These are phyloP conservation scores for Schwanniomyces vanrijiae DNA, from an alignment of 805 yeast species.

Conservation along the genomic window DNA sequence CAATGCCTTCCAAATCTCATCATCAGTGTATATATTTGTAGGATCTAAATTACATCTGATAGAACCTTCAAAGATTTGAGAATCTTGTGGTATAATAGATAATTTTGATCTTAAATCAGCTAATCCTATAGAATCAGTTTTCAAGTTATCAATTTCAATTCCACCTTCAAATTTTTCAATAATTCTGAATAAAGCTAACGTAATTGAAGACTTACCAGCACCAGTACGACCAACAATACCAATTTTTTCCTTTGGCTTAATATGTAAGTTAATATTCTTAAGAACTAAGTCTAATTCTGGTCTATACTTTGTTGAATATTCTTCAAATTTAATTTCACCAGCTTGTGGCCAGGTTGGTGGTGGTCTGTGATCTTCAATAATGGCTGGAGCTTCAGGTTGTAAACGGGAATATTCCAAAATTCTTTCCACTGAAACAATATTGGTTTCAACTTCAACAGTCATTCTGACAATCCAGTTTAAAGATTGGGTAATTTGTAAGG, in stretches of 20 bases:
- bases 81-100: conserved; percentile 47
- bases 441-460: conserved; percentile 98
- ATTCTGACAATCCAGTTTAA: conserved; percentile 97
- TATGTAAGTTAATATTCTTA: conserved; percentile 34
- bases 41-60: conserved; percentile 44
- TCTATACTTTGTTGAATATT: conserved; percentile 44
- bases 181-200: conserved; percentile 44
- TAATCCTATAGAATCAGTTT: conserved; percentile 38
- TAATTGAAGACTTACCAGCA: conserved; percentile 46
- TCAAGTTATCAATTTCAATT: conserved; percentile 34
- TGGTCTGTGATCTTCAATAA: conserved; percentile 67
- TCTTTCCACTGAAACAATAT: conserved; percentile 95
- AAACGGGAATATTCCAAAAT: conserved; percentile 83
- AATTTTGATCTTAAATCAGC: conserved; percentile 43
- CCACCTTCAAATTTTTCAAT: conserved; percentile 39
- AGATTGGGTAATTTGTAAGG: conserved; percentile 89
- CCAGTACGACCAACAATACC: conserved; percentile 50
- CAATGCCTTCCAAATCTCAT: conserved; percentile 41
- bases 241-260: conserved; percentile 39
- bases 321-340: conserved; percentile 36
- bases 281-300: conserved; percentile 46
- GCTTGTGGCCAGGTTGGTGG: conserved; percentile 34
- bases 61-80: conserved; percentile 46
- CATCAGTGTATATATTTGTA: conserved; percentile 32
- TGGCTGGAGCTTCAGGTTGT: conserved; percentile 79